A percentile compares a stretch with the other conserved stretches of the same genome.
These are phyloP conservation scores for Sphaceloma murrayae DNA, from an alignment of 2,329 filamentous ascomycete genomes.

Conservation along the genomic window DNA sequence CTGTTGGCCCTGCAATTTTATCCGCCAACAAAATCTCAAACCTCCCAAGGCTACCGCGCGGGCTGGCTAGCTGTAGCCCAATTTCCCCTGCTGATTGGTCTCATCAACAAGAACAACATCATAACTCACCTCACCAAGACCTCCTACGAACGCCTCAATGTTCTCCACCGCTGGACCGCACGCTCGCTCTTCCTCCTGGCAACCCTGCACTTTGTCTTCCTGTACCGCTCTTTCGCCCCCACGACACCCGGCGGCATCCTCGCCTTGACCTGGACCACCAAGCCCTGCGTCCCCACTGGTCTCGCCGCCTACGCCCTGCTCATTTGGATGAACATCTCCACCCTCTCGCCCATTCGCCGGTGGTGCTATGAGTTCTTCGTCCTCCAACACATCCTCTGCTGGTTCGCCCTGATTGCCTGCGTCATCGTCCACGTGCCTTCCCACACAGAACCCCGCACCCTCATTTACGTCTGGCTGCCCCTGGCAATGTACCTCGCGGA, in stretches of 20 bases:
- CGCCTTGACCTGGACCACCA: constrained; percentile 23
- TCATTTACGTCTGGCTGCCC: constrained; percentile 26
- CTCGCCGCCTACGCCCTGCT: constrained; percentile 25
- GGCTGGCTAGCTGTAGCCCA: constrained; percentile 32
- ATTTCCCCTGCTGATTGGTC: constrained; percentile 31
- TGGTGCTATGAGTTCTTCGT: constrained; percentile 27
- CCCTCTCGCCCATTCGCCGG: constrained; percentile 22
- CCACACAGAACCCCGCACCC: constrained; percentile 20
- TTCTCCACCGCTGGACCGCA: constrained; percentile 31
- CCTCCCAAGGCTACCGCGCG: constrained; percentile 27
- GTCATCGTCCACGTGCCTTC: constrained; percentile 29
- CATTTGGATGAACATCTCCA: constrained; percentile 26
- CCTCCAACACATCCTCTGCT: constrained; percentile 31
- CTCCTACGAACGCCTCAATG: constrained; percentile 29
- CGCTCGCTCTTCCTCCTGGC: constrained; percentile 26
- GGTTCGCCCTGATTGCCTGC: constrained; percentile 31
- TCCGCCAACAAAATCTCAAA: constrained; percentile 21
- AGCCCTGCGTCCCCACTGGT: constrained; percentile 24
- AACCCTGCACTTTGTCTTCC: constrained; percentile 26
- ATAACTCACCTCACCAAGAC: constrained; percentile 26
- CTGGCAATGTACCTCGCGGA: constrained; percentile 24
- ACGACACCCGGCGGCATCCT: constrained; percentile 15
- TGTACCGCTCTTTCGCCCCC: constrained; percentile 23
- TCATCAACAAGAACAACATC: constrained; percentile 33
- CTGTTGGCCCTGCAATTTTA: constrained; percentile 25